These are phyloP conservation scores for Beta corolliflora DNA, from an alignment of 179 eudicot species.

Conservation along the genomic window DNA sequence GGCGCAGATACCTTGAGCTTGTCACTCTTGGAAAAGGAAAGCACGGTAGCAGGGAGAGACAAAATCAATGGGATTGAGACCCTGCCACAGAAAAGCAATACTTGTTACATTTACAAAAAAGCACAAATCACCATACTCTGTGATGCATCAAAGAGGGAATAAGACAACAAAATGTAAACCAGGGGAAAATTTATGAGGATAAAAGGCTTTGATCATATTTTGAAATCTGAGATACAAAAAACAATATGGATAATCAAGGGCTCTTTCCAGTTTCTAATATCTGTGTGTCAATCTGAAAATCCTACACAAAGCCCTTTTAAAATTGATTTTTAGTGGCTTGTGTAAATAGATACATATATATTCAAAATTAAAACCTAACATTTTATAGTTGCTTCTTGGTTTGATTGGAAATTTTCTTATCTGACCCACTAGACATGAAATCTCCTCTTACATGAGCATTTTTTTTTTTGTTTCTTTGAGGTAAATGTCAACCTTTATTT, in stretches of 20 bases:
- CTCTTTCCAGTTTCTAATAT: not conserved
- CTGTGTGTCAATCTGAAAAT: not conserved
- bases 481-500: not conserved
- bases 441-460: not conserved
- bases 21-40: constrained; percentile 68
- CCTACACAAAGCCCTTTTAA: not conserved
- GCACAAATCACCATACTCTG: not conserved
- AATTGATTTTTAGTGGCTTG: not conserved
- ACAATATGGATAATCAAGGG: too few relatives aligned
- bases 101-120: not conserved
- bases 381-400: not conserved
- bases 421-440: not conserved
- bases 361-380: not conserved
- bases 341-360: not conserved
- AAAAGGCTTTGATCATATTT: not conserved
- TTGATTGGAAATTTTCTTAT: not conserved
- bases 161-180: constrained; percentile 3
- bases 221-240: not conserved
- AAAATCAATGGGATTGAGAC: constrained; percentile 74
- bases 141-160: not conserved
- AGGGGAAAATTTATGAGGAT: not conserved
- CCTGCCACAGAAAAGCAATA: constrained; percentile 43
- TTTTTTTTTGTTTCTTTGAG: not conserved
- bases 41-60: constrained; percentile 81
- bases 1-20: constrained; percentile 65